These are phyloP conservation scores for Aspergillus coremiiformis DNA, from an alignment of 495 filamentous ascomycete genomes.

Conservation along the genomic window DNA sequence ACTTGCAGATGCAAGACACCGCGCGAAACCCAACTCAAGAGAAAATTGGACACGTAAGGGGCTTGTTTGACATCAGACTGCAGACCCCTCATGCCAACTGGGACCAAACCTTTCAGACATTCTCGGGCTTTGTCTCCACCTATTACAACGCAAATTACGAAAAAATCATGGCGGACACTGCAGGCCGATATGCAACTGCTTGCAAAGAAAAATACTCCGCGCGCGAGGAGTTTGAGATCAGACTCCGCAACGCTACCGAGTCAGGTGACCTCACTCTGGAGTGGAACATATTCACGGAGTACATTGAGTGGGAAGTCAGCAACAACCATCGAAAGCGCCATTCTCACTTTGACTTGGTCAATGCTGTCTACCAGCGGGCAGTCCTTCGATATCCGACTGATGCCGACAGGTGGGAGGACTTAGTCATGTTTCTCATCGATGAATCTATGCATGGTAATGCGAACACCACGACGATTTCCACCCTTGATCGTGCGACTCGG, in stretches of 20 bases:
- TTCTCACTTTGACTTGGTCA: conserved; percentile 55
- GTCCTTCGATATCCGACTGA: conserved; percentile 61
- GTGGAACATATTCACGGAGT: conserved; percentile 58
- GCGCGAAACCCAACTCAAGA: conserved; percentile 48
- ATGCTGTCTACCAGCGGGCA: conserved; percentile 72
- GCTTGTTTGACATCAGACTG: conserved; percentile 66
- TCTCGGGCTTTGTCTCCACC: conserved; percentile 71
- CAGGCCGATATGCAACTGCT: conserved; percentile 48
- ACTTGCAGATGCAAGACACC: conserved; percentile 55
- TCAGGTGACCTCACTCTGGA: conserved; percentile 50
- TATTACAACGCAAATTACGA: conserved; percentile 74
- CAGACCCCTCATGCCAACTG: conserved; percentile 74
- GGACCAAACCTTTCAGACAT: conserved; percentile 76
- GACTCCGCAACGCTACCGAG: conserved; percentile 52
- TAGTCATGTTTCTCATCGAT: conserved; percentile 61
- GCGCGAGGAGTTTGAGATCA: conserved; percentile 66
- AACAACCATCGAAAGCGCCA: conserved; percentile 47
- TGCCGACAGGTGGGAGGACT: conserved; percentile 70
- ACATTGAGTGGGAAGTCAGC: conserved; percentile 74
- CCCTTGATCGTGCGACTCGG: conserved; percentile 67
- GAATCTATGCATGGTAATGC: conserved; percentile 32
- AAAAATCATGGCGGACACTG: conserved; percentile 65
- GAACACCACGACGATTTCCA: conserved; percentile 37
- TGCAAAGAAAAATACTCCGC: conserved; percentile 60
- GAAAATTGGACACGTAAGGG: conserved; percentile 56